Evolutionary conservation across 106 monocot species (phyloP), one percentile per base, ranked within the genome.

Genomic region (Triglochin maritima): DNA sequence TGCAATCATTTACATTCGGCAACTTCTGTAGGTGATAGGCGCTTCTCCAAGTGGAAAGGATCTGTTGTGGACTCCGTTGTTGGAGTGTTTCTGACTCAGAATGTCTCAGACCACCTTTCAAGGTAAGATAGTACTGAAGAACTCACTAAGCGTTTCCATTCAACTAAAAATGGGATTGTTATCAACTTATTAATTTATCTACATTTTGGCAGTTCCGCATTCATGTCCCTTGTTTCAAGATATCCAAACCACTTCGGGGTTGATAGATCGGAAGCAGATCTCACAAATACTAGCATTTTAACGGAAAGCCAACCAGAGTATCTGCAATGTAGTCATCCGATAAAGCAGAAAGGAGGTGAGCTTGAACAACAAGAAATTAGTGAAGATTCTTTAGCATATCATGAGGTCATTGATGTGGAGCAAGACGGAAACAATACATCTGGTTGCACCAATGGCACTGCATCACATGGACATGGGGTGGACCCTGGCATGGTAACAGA

Each of bases 141-240:
- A 10, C 43, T 4, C 11, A 9, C 12, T 10, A 54, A 9, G 53
- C 12, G 53, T 54, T 9, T 29, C 29, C 29, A 29, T 29, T 29
- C 29, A 29, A 29, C 29, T 29, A 29, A 29, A 29, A 0, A 29
- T 29, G 29, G 29, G 29, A 29, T 29, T 29, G 29, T 29, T 29
- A 29, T 29, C 3, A 64, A 64, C 3, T 64, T 13, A 64, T 62
- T 62, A 62, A 29, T 62, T 66, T n/a, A 10, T 60, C 15, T 64
- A 49, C 53, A 5, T 59, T 49, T 44, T 55, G 49, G 67, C 85
- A 96, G 96, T 67, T 96, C 96, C 70, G 96, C 96, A 44, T 96
- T 86, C 65, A 96, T 96, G 96, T 47, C 80, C 17, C 79, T 96
- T 64, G 91, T 80, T 70, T 83, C 91, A 57, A 96, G 63, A 66